A percentile compares a stretch with the other conserved stretches of the same genome.
These are phyloP conservation scores for Phialemonium atrogriseum DNA, from an alignment of 2,329 filamentous ascomycete species.

Conservation along the genomic window DNA sequence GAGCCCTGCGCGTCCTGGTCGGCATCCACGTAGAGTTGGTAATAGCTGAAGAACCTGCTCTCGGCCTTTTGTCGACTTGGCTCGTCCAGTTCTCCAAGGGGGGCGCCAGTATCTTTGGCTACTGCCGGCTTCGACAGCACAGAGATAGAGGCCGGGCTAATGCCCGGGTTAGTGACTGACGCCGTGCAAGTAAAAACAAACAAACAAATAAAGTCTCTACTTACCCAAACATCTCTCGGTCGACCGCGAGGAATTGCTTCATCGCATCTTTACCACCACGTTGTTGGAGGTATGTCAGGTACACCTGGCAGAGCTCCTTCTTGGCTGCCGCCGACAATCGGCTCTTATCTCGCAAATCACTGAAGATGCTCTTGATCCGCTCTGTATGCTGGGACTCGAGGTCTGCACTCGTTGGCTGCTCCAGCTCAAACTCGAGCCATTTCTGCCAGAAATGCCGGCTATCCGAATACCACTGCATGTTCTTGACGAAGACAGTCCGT, in stretches of 20 bases:
- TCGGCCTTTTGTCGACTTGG: constrained; percentile 42
- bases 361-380: constrained; percentile 73
- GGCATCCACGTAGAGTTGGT: constrained; percentile 40
- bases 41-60: constrained; percentile 41
- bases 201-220: no score
- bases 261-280: constrained; percentile 75
- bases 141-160: no score
- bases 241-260: constrained; percentile 75
- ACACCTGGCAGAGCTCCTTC: constrained; percentile 67
- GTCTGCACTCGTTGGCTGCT: constrained; percentile 63
- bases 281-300: constrained; percentile 78
- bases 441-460: constrained; percentile 84
- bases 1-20: constrained; percentile 38
- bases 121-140: constrained; percentile 24
- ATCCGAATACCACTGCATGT: constrained; percentile 75
- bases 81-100: constrained; percentile 40
- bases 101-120: constrained; percentile 40
- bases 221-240: constrained; percentile 81
- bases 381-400: constrained; percentile 58
- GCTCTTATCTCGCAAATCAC: constrained; percentile 66
- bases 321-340: constrained; percentile 58
- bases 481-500: constrained; percentile 73
- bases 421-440: constrained; percentile 82
- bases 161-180: no score
- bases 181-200: no score